Conservation (phyloP, 441 rosid species). For the Mallotus japonicus region DNA sequence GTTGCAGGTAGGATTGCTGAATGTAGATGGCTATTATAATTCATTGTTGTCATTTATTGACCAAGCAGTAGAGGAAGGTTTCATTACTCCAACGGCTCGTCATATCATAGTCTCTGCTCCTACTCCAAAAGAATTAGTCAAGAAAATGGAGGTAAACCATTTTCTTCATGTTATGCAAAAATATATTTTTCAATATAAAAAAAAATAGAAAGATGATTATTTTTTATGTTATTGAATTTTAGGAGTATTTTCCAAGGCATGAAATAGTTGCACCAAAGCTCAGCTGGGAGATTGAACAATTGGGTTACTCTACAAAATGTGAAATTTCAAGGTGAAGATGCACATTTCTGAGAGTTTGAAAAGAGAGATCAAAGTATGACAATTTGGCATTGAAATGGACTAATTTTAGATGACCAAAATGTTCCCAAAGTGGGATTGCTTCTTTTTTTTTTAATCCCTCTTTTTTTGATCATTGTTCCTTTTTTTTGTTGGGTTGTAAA, state of each 20-base stretch:
- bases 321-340: constrained; percentile 60
- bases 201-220: too few relatives aligned
- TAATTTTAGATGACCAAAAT: constrained; percentile 35
- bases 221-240: not conserved
- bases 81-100: constrained; percentile 74
- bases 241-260: constrained; percentile 85
- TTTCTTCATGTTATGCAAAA: not conserved
- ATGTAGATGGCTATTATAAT: constrained; percentile 87
- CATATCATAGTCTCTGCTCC: constrained; percentile 86
- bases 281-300: constrained; percentile 73
- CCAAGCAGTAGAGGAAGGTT: constrained; percentile 92
- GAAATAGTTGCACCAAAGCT: constrained; percentile 75
- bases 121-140: constrained; percentile 65
- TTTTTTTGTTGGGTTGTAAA: constrained; percentile 22
- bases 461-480: not conserved
- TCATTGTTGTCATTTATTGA: constrained; percentile 73
- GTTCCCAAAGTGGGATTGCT: not conserved
- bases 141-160: constrained; percentile 69
- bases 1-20: constrained; percentile 77
- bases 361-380: not conserved
- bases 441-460: not conserved
- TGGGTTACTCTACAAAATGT: constrained; percentile 44
- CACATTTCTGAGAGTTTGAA: not conserved
- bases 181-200: too few relatives aligned
- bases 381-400: constrained; percentile 13